Evolutionary conservation across 2,329 filamentous ascomycete species (phyloP).

Genomic region (Podosphaera fusca): DNA sequence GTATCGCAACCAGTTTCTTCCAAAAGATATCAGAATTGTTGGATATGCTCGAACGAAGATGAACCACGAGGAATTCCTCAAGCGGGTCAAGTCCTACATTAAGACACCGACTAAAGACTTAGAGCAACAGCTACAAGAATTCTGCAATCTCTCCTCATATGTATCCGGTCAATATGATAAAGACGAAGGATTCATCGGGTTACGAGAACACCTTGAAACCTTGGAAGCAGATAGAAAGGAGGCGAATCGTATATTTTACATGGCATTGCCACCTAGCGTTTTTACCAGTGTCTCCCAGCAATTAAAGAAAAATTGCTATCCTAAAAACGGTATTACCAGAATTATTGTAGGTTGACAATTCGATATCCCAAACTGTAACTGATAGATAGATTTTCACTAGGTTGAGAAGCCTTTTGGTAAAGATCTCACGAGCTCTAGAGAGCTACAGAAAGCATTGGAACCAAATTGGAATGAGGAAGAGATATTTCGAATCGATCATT

Average conservation of each 20-base stretch:
- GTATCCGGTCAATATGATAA: constrained; percentile 94
- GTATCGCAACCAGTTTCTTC: constrained; percentile 98
- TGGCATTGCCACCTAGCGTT: constrained; percentile 91
- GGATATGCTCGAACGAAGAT: constrained; percentile 99
- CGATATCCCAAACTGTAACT: constrained; percentile 1
- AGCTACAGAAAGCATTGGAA: constrained; percentile 82
- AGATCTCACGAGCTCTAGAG: constrained; percentile 79
- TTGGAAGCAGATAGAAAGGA: constrained; percentile 65
- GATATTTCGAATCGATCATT: constrained; percentile 97
- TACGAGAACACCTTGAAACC: constrained; percentile 67
- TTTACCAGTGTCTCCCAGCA: constrained; percentile 97
- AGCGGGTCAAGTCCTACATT: constrained; percentile 90
- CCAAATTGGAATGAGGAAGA: constrained; percentile 98
- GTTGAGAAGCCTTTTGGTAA: constrained; percentile 99
- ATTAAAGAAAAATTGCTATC: constrained; percentile 93
- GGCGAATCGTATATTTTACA: constrained; percentile 92
- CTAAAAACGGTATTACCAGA: constrained; percentile 67
- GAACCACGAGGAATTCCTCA: constrained; percentile 89
- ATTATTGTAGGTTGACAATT: constrained; percentile 49
- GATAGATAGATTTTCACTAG: constrained; percentile 22
- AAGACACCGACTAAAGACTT: constrained; percentile 96
- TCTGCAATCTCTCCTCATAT: constrained; percentile 73
- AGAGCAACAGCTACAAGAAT: constrained; percentile 83
- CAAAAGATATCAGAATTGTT: constrained; percentile 85
- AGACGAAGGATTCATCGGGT: constrained; percentile 74